Base-by-base conservation (phyloP, 2,329 filamentous ascomycete species). In the Trichoderma lentiforme region DNA sequence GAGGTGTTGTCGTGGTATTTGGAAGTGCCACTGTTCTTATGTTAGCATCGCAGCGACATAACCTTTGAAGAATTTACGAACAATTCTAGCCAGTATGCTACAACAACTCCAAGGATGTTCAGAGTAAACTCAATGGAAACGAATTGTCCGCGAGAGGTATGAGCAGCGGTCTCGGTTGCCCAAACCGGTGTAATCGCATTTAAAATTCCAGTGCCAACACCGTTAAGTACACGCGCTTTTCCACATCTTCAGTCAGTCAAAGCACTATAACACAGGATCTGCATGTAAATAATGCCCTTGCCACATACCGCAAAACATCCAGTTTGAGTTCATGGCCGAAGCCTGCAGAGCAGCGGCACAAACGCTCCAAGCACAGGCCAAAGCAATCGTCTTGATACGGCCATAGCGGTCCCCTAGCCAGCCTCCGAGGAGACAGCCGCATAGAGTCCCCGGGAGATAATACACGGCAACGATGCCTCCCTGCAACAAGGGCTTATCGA, bases 111-210 rank as follows among this genome's bases (percentile, higher is more conserved):
- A 62, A 92, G 89, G 73, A 93, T 92, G 77, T 93, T 93, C 9
- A 93, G 80, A 0, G 90, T 93, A 74, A 93, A 93, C 76, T 93
- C 91, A 69, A 92, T 89, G 11, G 90, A 89, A 71, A 93, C 88
- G 74, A 92, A 92, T 62, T 89, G 86, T 6, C 92, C 92, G 53
- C 92, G 86, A 2, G 88, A 90, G 0, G 87, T 92, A 76, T 92
- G 89, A 51, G 91, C 87, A 0, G 90, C 88, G 0, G 89, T 91
- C 79, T 93, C 91, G 0, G 91, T 91, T 1, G 90, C 90, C 90
- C 90, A 93, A 4, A 92, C 90, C 0, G 91, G 91, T 0, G 91
- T 87, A 73, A 93, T 92, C 8, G 90, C 88, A 76, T 92, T 93
- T 43, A 93, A 79, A 65, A 92, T 88, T 28, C 91, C 91, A 2